Evolutionary conservation across 163 green algal species (phyloP).

Genomic region (Chlamydomonas reinhardtii): DNA sequence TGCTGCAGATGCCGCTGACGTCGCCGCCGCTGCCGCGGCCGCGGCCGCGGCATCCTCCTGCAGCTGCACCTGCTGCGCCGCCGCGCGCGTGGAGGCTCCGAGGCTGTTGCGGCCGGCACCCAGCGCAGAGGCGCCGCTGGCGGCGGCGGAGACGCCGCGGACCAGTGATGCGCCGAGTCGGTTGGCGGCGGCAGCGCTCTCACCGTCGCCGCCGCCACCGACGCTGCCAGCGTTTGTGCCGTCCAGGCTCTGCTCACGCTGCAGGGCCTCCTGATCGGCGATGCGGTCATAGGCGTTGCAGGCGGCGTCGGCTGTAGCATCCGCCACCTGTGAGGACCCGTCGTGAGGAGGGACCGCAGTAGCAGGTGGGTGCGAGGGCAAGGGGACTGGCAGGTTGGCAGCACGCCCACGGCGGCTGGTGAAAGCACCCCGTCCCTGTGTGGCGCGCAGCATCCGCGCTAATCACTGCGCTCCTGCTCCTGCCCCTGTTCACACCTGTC

Average conservation of each 20-base stretch:
- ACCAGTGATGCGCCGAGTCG: neutral
- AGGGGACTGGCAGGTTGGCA: too few species aligned
- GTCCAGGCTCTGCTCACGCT: conserved; percentile 51
- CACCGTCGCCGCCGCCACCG: neutral
- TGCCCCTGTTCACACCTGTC: neutral
- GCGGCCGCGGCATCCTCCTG: neutral
- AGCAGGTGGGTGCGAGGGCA: neutral
- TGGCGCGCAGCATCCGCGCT: too few species aligned
- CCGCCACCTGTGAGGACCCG: conserved; percentile 52
- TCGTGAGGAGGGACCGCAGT: neutral
- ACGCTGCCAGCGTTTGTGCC: conserved; percentile 18
- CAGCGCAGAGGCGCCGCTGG: conserved; percentile 10
- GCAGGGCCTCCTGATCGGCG: conserved; percentile 72
- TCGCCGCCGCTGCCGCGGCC: neutral
- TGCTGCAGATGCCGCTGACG: too few species aligned
- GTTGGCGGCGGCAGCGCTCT: conserved; percentile 1
- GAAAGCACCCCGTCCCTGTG: too few species aligned
- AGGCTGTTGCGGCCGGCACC: neutral
- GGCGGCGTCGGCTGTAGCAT: conserved; percentile 71
- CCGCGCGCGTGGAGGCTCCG: neutral
- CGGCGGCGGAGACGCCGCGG: conserved; percentile 11
- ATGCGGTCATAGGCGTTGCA: conserved; percentile 73
- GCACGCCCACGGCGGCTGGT: too few species aligned
- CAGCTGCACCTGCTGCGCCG: too few species aligned
- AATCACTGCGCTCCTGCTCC: too few species aligned